Base-by-base conservation (phyloP, 495 filamentous ascomycete genomes). In the Talaromyces thailandensis region DNA sequence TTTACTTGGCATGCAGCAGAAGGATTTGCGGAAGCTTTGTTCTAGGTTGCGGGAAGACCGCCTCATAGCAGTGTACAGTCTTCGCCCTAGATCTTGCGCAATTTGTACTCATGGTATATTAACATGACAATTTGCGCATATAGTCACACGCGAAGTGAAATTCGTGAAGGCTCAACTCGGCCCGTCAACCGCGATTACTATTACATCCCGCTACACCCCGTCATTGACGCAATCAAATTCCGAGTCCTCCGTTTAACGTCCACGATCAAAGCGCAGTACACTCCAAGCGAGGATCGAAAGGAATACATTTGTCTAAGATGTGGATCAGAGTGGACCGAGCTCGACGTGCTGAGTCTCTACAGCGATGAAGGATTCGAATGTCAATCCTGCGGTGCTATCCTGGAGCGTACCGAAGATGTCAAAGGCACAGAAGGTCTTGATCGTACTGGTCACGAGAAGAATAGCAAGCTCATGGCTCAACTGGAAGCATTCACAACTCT, bases 191-290 rank as follows among this genome's bases (percentile, higher is more conserved):
- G 89, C 50, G 96, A 93, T 58, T 97, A 96, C 78, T 99, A 95
- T 76, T 99, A 89, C 76, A 91, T 99, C 75, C 91, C 96, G 69
- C 92, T 94, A 67, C 91, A 93, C 59, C 90, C 89, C 40, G 90
- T 92, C 61, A 89, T 99, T 71, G 94, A 99, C 73, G 92, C 92
- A 14, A 92, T 96, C 78, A 99, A 99, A 69, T 99, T 88, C 78
- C 88, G 90, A 65, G 86, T 96, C 59, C 91, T 91, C 71, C 84
- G 84, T 56, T 78, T 96, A 62, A 91, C 91, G 59, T 88, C 91
- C 69, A 85, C 84, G 23, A 91, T 98, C 64, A 91, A 96, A 70
- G 82, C 84, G 14, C 86, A 88, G 62, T 88, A 90, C 61, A 86
- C 87, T 29, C 90, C 91, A 1, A 86, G 83, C 28, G 84, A 87